Evolutionary conservation across 2,329 filamentous ascomycete species (phyloP), one percentile per base, ranked within the genome.

Genomic region (Aureobasidium subglaciale): DNA sequence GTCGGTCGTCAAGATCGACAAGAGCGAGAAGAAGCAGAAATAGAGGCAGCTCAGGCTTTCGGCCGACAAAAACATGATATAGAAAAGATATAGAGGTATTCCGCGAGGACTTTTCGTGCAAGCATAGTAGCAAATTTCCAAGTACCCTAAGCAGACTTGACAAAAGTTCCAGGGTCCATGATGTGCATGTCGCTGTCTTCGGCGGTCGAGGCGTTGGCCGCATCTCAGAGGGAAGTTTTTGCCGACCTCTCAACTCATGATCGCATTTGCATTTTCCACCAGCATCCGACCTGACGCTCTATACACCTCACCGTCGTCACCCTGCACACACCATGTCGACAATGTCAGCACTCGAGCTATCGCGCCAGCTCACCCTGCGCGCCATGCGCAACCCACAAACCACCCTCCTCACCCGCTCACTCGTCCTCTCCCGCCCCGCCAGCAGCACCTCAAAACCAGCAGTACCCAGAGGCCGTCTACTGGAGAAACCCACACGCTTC

Each of bases 401-500:
- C 13, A 25, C 41, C 9, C 41, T 41, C 18, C 35, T 46, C 32
- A n/a, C 22, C 32, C 46, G 34, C 32, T 49, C 32, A 9, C 32
- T 24, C 16, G 8, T 24, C 10, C 15, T 16, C 25, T 30, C 35
- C 3, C 42, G 25, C 42, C 54, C 35, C 10, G 54, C 54, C 25
- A 54, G 50, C 50, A 54, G 10, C 18, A 42, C 11, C 25, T 55
- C 53, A 10, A 45, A 42, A 32, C 68, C 67, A 18, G 66, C 67
- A 18, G 66, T 63, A 18, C 73, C 71, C 60, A 87, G 86, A 65
- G 81, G 82, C 32, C 79, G 85, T 59, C 80, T 90, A 5, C 84
- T 99, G 61, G 88, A 88, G 64, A 90, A 96, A 71, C 92, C 92
- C 22, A 81, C 87, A 65, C 87, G 86, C 69, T 97, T 96, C 78